Evolutionary conservation across 768 basidiomycete species (phyloP).

Genomic region (Kwoniella mangroviensis): DNA sequence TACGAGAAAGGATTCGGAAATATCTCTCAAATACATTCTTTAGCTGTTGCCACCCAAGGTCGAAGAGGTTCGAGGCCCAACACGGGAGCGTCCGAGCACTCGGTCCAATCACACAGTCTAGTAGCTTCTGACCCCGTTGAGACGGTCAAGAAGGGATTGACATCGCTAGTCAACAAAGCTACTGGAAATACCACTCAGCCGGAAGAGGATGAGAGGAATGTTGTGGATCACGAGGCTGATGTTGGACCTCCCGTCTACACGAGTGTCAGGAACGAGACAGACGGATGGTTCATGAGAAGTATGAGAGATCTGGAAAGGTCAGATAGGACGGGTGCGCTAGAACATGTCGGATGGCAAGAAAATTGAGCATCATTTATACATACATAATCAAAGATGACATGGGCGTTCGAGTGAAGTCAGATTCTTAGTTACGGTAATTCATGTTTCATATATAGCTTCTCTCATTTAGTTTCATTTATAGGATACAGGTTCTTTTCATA

Average conservation of each 20-base stretch:
- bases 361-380: conserved; percentile 6
- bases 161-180: conserved; percentile 27
- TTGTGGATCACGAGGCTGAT: conserved; percentile 5
- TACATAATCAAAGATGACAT: not conserved
- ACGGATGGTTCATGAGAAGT: conserved; percentile 42
- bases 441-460: not conserved
- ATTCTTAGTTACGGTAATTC: not conserved
- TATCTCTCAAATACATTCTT: conserved; percentile 14
- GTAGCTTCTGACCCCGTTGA: conserved; percentile 22
- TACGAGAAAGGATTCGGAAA: conserved; percentile 30
- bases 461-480: not conserved
- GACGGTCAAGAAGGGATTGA: conserved; percentile 28
- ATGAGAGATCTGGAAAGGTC: conserved; percentile 40
- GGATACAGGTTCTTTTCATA: not conserved
- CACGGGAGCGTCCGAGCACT: conserved; percentile 22
- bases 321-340: conserved; percentile 21
- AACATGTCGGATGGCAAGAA: conserved; percentile 25
- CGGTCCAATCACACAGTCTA: conserved; percentile 5
- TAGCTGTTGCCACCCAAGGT: conserved; percentile 7
- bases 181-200: conserved; percentile 8
- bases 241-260: conserved; percentile 26
- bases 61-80: conserved; percentile 22
- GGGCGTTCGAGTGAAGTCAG: too few relatives aligned
- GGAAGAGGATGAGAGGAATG: conserved; percentile 6
- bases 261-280: conserved; percentile 24